Evolutionary conservation across 1,284 basidiomycete species (phyloP).

Genomic region (Takashimella tepidaria): DNA sequence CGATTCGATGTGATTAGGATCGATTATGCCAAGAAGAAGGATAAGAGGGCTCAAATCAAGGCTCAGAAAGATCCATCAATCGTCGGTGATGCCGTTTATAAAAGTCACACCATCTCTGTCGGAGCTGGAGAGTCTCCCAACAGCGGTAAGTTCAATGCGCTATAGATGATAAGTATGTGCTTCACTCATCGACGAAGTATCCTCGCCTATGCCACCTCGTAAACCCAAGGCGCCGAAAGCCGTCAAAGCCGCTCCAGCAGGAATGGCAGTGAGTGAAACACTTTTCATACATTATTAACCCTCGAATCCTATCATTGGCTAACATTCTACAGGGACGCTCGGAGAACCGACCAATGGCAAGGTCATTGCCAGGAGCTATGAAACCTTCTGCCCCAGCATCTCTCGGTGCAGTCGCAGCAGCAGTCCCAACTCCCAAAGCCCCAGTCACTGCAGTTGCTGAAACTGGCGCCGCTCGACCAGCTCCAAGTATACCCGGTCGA

Average conservation of each 20-base stretch:
- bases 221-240: conserved; percentile 57
- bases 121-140: conserved; percentile 78
- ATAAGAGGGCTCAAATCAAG: conserved; percentile 84
- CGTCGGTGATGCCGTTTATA: conserved; percentile 79
- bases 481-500: conserved; percentile 36
- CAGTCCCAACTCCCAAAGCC: conserved; percentile 11
- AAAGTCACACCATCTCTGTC: conserved; percentile 86
- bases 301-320: conserved; percentile 2
- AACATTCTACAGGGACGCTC: conserved; percentile 35
- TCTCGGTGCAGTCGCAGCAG: conserved; percentile 22
- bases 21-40: conserved; percentile 93
- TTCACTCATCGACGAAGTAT: no score
- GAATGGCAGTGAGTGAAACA: no score
- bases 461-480: conserved; percentile 35
- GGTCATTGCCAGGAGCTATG: conserved; percentile 41
- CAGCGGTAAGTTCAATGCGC: conserved; percentile 50
- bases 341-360: conserved; percentile 40
- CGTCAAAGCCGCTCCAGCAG: conserved; percentile 37
- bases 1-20: conserved; percentile 57
- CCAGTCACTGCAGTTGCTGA: conserved; percentile 38
- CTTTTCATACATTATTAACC: no score
- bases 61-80: conserved; percentile 85
- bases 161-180: conserved; percentile 10
- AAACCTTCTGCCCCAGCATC: conserved; percentile 44
- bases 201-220: conserved; percentile 75